Base-by-base conservation (phyloP, 371 early-diverging fungal genomes). In the Gilbertella persicaria region DNA sequence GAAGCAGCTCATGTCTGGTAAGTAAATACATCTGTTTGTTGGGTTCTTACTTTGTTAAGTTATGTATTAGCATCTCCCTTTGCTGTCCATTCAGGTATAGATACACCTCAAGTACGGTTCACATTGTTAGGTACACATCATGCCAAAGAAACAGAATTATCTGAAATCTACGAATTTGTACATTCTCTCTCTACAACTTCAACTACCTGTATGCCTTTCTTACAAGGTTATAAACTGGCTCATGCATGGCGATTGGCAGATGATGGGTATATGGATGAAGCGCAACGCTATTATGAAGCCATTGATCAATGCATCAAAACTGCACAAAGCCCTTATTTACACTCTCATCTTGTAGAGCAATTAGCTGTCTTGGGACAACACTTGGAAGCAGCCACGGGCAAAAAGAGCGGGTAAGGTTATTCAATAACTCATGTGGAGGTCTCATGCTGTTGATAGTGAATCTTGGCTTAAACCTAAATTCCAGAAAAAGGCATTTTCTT, bases 1-100 rank as follows among this genome's bases (percentile, higher is more conserved):
- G 69, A 75, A n/a, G 88, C 88, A 8, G 90, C 94, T 4, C 94
- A 95, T 54, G 78, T 92, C 28, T 95, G 96, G 85, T 93, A 86
- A 57, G 38, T 6, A 12, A 37, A 51, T 40, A n/a, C 35, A 58
- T 24, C 13, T 45, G n/a, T 21, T 5, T 28, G 2, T 55, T 48
- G 16, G 55, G 21, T 28, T 28, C 20, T 19, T 48, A 46, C 28
- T 67, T 26, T 36, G 51, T 43, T 58, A 48, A 87, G 90, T 60
- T 88, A 87, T 58, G 50, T 93, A 16, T 69, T 91, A 21, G 82
- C 92, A 0, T 75, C 82, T 6, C 75, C 75, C 25, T 58, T 68
- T 17, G 73, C 84, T 0, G 55, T 79, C 4, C 71, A 86, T 33
- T 73, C 79, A 14, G 90, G 91, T 6, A 43, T 79, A 2, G 90